phyloP scores from a whole-genome alignment of 768 basidiomycete species.

The Daedaleopsis sinensis region DNA sequence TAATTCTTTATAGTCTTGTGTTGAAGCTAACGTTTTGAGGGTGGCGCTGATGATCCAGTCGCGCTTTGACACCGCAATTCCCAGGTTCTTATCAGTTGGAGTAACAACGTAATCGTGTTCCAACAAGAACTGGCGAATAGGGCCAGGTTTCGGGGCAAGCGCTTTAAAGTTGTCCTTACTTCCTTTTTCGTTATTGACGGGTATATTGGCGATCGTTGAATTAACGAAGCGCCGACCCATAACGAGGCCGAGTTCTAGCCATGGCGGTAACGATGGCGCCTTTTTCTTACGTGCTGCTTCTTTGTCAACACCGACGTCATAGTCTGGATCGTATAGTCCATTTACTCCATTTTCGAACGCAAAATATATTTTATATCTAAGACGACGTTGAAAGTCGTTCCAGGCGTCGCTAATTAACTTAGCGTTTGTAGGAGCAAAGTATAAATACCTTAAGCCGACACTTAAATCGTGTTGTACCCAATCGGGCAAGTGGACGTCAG shows the following conservation, averaged over 20 bases:
- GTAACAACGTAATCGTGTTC: background rate
- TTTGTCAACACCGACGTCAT: background rate
- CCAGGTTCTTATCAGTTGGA: slow-evolving; percentile 2
- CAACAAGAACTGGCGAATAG: background rate
- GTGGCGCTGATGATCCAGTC: background rate
- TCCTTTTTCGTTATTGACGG: background rate
- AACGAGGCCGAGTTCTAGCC: background rate
- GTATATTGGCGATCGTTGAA: too few relatives aligned
- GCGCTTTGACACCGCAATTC: slow-evolving; percentile 2
- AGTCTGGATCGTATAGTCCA: slow-evolving; percentile 6
- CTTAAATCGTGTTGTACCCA: background rate
- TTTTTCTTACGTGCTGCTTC: background rate
- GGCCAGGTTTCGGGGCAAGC: background rate
- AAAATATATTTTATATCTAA: background rate
- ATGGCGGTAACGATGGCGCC: background rate
- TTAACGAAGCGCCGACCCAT: slow-evolving; percentile 1
- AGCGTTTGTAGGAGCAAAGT: background rate
- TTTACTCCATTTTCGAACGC: background rate
- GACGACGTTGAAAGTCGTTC: background rate
- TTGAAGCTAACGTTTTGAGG: background rate
- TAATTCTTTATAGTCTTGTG: background rate
- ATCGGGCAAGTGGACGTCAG: background rate
- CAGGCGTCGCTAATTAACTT: background rate
- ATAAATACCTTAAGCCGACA: slow-evolving; percentile 7
- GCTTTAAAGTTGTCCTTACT: background rate